Conservation (phyloP, 441 rosid species). For the Syzygium syzygioides region DNA sequence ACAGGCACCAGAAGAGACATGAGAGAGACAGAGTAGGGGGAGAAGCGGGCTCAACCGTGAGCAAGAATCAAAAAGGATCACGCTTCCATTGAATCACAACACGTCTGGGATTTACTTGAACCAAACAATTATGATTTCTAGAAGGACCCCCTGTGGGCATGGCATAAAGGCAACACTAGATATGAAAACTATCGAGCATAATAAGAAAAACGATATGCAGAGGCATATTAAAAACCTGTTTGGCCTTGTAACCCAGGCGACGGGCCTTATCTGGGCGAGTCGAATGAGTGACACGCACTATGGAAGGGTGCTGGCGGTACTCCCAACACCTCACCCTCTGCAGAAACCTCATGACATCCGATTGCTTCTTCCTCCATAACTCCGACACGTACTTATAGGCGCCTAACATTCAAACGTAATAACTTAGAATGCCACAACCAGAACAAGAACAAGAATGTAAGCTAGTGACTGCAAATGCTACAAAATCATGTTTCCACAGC, state of each 20-base stretch:
- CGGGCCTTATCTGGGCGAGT: constrained; percentile 75
- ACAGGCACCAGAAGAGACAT: background rate
- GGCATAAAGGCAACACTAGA: background rate
- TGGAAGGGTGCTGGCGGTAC: constrained; percentile 65
- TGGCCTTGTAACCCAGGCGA: constrained; percentile 68
- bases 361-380: constrained; percentile 65
- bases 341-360: constrained; percentile 69
- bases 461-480: background rate
- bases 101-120: background rate
- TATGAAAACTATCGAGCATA: background rate
- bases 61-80: background rate
- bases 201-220: background rate
- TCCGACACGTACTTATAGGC: constrained; percentile 47
- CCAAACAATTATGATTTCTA: background rate
- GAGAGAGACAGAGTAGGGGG: background rate
- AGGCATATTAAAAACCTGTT: constrained; percentile 35
- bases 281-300: constrained; percentile 52
- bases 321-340: constrained; percentile 84
- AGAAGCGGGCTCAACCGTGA: background rate
- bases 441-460: background rate
- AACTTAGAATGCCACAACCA: background rate
- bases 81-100: background rate
- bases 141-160: background rate
- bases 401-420: constrained; percentile 21
- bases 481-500: background rate